Evolutionary conservation across 2,329 filamentous ascomycete genomes (phyloP).

Genomic region (Pseudogymnoascus sp.): DNA sequence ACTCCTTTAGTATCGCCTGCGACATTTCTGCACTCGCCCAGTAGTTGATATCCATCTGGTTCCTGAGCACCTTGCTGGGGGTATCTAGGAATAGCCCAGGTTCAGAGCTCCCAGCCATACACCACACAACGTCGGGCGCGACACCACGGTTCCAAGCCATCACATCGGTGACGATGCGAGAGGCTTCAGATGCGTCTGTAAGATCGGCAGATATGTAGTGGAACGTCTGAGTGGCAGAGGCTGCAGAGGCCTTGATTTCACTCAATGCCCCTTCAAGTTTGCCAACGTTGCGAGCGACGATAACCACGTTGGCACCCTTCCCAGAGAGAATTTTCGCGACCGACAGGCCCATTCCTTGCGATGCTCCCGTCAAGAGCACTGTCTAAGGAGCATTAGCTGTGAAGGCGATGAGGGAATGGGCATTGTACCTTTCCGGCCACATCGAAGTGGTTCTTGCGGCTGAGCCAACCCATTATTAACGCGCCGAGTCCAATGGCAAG

Average conservation of each 20-base stretch:
- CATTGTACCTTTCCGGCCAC: constrained; percentile 16
- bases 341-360: constrained; percentile 82
- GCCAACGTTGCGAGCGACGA: constrained; percentile 67
- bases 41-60: constrained; percentile 90
- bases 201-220: constrained; percentile 79
- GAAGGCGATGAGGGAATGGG: neutral
- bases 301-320: constrained; percentile 79
- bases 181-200: constrained; percentile 59
- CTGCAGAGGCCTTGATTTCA: constrained; percentile 59
- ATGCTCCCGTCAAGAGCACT: constrained; percentile 80
- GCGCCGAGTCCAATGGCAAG: constrained; percentile 11
- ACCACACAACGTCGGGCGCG: constrained; percentile 83
- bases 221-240: constrained; percentile 65
- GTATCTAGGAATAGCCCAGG: constrained; percentile 74
- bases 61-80: constrained; percentile 55
- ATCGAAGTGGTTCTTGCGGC: constrained; percentile 16
- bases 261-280: constrained; percentile 67
- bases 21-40: constrained; percentile 81
- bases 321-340: constrained; percentile 65
- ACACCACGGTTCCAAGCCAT: constrained; percentile 68
- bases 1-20: constrained; percentile 66
- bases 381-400: constrained; percentile 47
- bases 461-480: constrained; percentile 15
- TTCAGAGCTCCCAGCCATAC: constrained; percentile 66
- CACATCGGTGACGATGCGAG: constrained; percentile 60